Conservation (phyloP, 805 yeast species). For the Saccharomycopsis sp. region DNA sequence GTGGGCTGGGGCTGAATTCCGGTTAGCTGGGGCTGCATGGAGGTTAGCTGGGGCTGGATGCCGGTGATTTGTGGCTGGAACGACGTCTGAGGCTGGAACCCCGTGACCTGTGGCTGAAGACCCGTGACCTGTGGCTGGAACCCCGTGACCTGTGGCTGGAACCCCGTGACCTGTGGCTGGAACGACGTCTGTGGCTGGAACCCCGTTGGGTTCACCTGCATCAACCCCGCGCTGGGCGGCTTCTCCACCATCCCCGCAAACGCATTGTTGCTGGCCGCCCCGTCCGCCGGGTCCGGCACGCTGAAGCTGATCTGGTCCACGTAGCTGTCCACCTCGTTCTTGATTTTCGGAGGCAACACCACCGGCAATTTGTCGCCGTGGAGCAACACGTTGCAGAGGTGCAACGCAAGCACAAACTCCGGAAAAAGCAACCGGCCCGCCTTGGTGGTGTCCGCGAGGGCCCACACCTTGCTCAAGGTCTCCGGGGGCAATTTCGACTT, state of each 20-base stretch:
- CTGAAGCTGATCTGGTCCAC: constrained; percentile 82
- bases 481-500: constrained; percentile 72
- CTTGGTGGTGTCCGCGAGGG: constrained; percentile 78
- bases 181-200: constrained; percentile 31
- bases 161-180: constrained; percentile 33
- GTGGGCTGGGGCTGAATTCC: constrained; percentile 52
- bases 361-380: constrained; percentile 75
- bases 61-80: constrained; percentile 29
- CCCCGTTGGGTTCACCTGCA: constrained; percentile 16
- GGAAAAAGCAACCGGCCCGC: constrained; percentile 86
- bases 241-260: constrained; percentile 32
- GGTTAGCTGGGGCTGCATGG: constrained; percentile 46
- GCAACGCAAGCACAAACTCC: constrained; percentile 88
- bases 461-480: constrained; percentile 83
- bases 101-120: constrained; percentile 30
- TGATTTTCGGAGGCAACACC: constrained; percentile 61
- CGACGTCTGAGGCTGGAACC: constrained; percentile 30
- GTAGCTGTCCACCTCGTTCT: constrained; percentile 80
- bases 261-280: constrained; percentile 29
- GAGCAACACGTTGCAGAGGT: constrained; percentile 70
- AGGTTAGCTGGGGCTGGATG: constrained; percentile 29
- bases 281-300: constrained; percentile 33
- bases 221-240: constrained; percentile 16
- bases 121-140: constrained; percentile 35
- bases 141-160: constrained; percentile 33